These are phyloP conservation scores for Phytophthora rubi DNA, from an alignment of 352 stramenopile genomes.

Conservation along the genomic window DNA sequence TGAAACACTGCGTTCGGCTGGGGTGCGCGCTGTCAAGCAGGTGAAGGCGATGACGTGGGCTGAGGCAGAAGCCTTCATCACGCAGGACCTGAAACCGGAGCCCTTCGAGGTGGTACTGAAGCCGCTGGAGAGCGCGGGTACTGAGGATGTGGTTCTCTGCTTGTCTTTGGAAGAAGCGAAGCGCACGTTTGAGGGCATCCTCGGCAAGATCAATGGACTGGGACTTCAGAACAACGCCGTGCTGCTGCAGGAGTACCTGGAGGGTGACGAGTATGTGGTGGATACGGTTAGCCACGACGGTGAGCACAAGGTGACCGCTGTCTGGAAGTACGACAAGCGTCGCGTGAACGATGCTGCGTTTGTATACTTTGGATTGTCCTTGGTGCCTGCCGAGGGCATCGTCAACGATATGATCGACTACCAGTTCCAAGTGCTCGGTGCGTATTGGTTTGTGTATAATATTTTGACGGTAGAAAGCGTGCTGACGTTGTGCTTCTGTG, in stretches of 20 bases:
- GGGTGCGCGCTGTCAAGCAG: slow-evolving; percentile 92
- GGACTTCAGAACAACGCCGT: slow-evolving; percentile 87
- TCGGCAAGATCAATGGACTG: slow-evolving; percentile 88
- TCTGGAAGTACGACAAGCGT: slow-evolving; percentile 99
- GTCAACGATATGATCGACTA: slow-evolving; percentile 87
- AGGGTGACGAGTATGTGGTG: slow-evolving; percentile 96
- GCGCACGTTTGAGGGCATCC: slow-evolving; percentile 84
- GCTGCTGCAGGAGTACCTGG: slow-evolving; percentile 94
- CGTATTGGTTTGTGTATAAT: slow-evolving; percentile 7
- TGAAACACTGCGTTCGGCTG: slow-evolving; percentile 77
- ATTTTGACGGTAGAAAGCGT: not conserved
- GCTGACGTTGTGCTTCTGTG: slow-evolving; percentile 10
- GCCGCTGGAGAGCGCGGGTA: slow-evolving; percentile 79
- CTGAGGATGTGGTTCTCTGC: slow-evolving; percentile 85
- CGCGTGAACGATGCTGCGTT: slow-evolving; percentile 94
- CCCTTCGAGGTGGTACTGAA: slow-evolving; percentile 93
- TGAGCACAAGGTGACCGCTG: slow-evolving; percentile 94
- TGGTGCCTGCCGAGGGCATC: slow-evolving; percentile 71
- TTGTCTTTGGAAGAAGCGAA: slow-evolving; percentile 75
- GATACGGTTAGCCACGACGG: slow-evolving; percentile 95
- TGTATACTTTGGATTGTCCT: slow-evolving; percentile 93
- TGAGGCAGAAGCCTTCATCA: slow-evolving; percentile 78
- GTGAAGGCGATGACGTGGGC: slow-evolving; percentile 80
- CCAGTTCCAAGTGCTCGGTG: slow-evolving; percentile 76
- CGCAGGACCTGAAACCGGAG: slow-evolving; percentile 60